A percentile compares a stretch with the other conserved stretches of the same genome.
Conservation (phyloP, 345 rosid genomes). For the Streptanthus diversifolius region DNA sequence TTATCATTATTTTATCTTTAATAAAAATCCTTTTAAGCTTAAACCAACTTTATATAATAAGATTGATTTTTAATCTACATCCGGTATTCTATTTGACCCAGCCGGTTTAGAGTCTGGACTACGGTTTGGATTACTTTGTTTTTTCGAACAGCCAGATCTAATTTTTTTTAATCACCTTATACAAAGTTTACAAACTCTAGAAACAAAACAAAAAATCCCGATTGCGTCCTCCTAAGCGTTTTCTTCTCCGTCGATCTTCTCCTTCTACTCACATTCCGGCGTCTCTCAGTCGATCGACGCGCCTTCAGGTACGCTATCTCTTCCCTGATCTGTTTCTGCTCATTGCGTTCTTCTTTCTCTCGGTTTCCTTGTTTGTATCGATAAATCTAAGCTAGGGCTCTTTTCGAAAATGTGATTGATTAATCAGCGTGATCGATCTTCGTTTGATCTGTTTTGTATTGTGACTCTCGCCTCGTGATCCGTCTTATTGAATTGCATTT, state of each 20-base stretch:
- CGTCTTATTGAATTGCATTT: not conserved
- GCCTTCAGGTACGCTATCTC: slow-evolving; percentile 7
- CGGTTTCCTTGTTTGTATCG: not conserved
- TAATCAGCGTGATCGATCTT: not conserved
- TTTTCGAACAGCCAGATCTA: not conserved
- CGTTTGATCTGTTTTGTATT: slow-evolving; percentile 3
- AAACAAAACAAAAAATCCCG: not conserved
- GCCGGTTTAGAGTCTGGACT: not conserved
- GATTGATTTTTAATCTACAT: too few relatives aligned
- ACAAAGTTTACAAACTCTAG: not conserved
- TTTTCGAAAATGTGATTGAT: not conserved
- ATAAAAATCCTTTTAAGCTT: too few relatives aligned
- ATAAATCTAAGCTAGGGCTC: slow-evolving; percentile 19
- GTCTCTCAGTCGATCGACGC: slow-evolving; percentile 4
- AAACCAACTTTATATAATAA: too few relatives aligned
- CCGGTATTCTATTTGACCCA: not conserved
- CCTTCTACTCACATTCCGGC: slow-evolving; percentile 9
- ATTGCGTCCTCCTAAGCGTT: not conserved
- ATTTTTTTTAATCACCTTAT: not conserved
- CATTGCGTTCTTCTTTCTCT: not conserved
- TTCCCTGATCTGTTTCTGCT: not conserved
- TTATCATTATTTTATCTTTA: too few relatives aligned
- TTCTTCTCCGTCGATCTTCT: slow-evolving; percentile 15
- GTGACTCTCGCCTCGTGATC: not conserved
- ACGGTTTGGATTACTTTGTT: not conserved